These are phyloP conservation scores for Serendipita indica DNA, from an alignment of 768 basidiomycete genomes.

Conservation along the genomic window DNA sequence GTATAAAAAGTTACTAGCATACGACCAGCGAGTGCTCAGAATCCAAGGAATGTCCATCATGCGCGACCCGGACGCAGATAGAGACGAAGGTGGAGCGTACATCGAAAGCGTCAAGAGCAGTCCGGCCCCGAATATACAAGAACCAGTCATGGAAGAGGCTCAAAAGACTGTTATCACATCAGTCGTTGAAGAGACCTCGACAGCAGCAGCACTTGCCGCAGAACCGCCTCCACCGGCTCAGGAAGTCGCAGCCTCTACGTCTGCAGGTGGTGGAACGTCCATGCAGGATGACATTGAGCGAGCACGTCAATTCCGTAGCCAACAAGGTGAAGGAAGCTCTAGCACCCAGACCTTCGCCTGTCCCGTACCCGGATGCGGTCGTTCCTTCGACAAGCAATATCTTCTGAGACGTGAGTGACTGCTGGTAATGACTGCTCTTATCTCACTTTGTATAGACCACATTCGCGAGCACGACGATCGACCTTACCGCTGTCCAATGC, in stretches of 20 bases:
- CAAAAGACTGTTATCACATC: too few relatives aligned
- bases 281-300: not conserved
- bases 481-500: conserved; percentile 9
- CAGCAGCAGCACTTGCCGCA: not conserved
- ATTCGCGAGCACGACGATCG: conserved; percentile 8
- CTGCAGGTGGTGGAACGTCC: not conserved
- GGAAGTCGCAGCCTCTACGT: not conserved
- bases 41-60: not conserved
- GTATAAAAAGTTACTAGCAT: not conserved
- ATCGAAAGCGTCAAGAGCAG: conserved; percentile 4
- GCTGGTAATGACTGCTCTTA: too few relatives aligned
- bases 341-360: not conserved
- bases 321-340: not conserved
- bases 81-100: not conserved
- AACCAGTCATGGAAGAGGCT: not conserved
- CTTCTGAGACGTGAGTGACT: not conserved
- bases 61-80: not conserved
- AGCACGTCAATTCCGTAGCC: not conserved
- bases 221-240: not conserved
- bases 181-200: too few relatives aligned
- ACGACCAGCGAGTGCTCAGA: not conserved
- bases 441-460: not conserved
- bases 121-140: not conserved
- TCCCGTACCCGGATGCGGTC: not conserved
- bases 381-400: not conserved